Evolutionary conservation across 345 rosid species (phyloP), one percentile per base, ranked within the genome.

Genomic region (Rhizophora apiculata): DNA sequence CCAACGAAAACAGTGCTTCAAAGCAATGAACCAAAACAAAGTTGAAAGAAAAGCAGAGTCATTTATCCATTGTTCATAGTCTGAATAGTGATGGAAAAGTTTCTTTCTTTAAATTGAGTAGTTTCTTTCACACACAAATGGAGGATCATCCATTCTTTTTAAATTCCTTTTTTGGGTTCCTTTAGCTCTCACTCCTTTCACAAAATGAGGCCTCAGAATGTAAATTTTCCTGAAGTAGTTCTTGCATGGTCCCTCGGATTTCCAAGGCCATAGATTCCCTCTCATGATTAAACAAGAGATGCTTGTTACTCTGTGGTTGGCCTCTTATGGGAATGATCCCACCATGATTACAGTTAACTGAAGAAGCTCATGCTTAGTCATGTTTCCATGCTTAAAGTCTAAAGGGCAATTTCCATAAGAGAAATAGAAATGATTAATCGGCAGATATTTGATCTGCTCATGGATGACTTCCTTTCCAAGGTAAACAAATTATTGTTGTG

Each of bases 231-330:
- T 26, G 13, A 22, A 10, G 22, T 26, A 21, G 10, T 55, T 61
- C 19, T 22, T 27, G 72, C 66, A 69, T 29, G 49, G 32, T 69
- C 65, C 61, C 18, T 61, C 22, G 18, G 60, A 55, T 22, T 55
- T 55, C 30, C 8, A 22, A 13, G 6, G 43, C 59, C 51, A 31
- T 65, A 31, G 51, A 52, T 52, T 29, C 68, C 61, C 30, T 4
- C 6, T 19, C 43, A 10, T 55, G 58, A 21, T 54, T 54, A 8
- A 54, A 54, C 6, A 55, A 9, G 15, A 26, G 60, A 55, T 9
- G 24, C 60, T 2, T 55, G 3, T 26, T 55, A 22, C 24, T 22
- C 60, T 43, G 18, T 43, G 48, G 4, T 43, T 3, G 48, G 48
- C 48, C 48, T 43, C 59, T 55, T 55, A 0, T 55, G 59, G 27